Evolutionary conservation across 805 yeast species (phyloP).

Genomic region (Allodekkera sacchari): DNA sequence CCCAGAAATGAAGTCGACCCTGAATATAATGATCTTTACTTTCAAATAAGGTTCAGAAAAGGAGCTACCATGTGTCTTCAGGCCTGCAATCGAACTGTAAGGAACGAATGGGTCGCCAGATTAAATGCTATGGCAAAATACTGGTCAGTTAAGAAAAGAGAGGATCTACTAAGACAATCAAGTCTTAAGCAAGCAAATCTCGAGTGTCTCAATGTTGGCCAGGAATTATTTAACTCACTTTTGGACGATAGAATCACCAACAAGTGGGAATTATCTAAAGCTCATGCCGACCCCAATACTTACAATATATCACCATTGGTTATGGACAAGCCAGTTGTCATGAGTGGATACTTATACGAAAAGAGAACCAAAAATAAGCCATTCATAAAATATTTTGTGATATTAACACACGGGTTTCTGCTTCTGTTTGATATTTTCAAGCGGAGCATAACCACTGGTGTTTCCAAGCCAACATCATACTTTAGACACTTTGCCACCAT

Average conservation of each 20-base stretch:
- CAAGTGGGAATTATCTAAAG: slow-evolving; percentile 49
- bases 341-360: slow-evolving; percentile 60
- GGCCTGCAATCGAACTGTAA: slow-evolving; percentile 39
- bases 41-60: slow-evolving; percentile 41
- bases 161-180: slow-evolving; percentile 32
- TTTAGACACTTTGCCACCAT: slow-evolving; percentile 49
- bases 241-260: slow-evolving; percentile 28
- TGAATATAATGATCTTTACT: slow-evolving; percentile 33
- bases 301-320: slow-evolving; percentile 53
- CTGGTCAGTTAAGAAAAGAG: slow-evolving; percentile 46
- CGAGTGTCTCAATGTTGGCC: slow-evolving; percentile 32
- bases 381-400: slow-evolving; percentile 52
- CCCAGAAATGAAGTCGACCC: slow-evolving; percentile 5
- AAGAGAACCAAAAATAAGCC: slow-evolving; percentile 63
- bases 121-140: slow-evolving; percentile 38
- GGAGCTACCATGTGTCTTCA: slow-evolving; percentile 42
- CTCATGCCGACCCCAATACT: slow-evolving; percentile 41
- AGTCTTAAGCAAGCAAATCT: slow-evolving; percentile 37
- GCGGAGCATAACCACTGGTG: slow-evolving; percentile 36
- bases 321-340: slow-evolving; percentile 49
- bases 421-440: slow-evolving; percentile 45
- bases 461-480: slow-evolving; percentile 36
- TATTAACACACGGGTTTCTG: slow-evolving; percentile 64
- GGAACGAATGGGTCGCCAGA: slow-evolving; percentile 62
- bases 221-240: slow-evolving; percentile 50